These are phyloP conservation scores for Melampsora abietis-canadensis DNA, from an alignment of 1,284 basidiomycete species.

Conservation along the genomic window DNA sequence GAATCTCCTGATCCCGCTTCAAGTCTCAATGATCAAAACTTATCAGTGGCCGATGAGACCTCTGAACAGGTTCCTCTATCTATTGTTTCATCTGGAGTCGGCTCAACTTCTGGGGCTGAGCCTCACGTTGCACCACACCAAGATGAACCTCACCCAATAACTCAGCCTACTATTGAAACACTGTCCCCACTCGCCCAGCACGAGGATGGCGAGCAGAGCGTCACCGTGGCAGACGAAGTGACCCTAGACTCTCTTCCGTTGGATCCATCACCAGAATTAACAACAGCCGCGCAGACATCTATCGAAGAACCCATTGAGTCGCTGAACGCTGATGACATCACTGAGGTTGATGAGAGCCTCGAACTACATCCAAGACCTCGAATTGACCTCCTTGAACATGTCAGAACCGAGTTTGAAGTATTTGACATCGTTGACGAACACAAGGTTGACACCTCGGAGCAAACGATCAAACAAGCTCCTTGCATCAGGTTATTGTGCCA, in stretches of 20 bases:
- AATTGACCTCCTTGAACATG: conserved; percentile 15
- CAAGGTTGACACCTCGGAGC: not conserved
- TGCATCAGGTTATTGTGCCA: conserved; percentile 26
- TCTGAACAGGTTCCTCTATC: not conserved
- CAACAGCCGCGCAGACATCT: not conserved
- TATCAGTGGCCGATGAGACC: not conserved
- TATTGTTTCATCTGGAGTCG: not conserved
- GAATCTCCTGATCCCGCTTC: not conserved
- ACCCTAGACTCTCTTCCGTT: not conserved
- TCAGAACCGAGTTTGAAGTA: not conserved
- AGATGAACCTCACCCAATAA: too few relatives aligned
- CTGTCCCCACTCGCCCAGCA: not conserved
- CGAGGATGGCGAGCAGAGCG: not conserved
- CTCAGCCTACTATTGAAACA: too few relatives aligned
- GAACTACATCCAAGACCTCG: conserved; percentile 8
- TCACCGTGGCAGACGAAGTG: not conserved
- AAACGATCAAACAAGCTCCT: conserved; percentile 6
- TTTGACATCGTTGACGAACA: not conserved
- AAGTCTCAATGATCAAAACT: not conserved
- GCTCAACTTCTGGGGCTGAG: not conserved
- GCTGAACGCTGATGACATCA: not conserved
- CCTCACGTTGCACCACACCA: not conserved
- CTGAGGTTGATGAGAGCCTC: not conserved
- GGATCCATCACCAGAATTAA: too few relatives aligned
- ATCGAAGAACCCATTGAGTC: conserved; percentile 6